phyloP scores from a whole-genome alignment of 2,329 filamentous ascomycete species.

The Trichophyton rubrum region DNA sequence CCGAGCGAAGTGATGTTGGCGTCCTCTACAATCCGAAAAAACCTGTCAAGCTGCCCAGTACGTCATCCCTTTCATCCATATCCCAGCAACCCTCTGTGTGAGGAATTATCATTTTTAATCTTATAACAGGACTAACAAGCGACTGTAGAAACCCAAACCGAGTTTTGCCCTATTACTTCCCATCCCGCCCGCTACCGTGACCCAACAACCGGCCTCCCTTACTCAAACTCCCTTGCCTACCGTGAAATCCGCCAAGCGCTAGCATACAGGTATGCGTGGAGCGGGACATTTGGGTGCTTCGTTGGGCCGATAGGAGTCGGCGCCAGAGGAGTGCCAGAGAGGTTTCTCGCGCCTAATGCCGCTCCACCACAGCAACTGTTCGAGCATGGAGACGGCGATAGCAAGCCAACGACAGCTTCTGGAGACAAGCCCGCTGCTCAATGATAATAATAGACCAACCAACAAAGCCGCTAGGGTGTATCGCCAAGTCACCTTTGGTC shows the following conservation, averaged over 20 bases:
- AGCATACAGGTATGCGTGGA: constrained; percentile 69
- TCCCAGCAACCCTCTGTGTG: background rate
- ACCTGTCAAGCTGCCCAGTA: constrained; percentile 37
- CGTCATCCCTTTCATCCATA: constrained; percentile 13
- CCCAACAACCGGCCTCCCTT: constrained; percentile 69
- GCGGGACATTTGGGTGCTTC: constrained; percentile 67
- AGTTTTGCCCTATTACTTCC: constrained; percentile 70
- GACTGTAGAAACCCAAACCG: constrained; percentile 31
- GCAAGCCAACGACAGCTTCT: background rate
- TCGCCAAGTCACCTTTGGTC: background rate
- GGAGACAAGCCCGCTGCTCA: background rate
- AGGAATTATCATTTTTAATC: background rate
- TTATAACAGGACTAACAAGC: background rate
- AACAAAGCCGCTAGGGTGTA: too few species aligned
- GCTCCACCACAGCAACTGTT: constrained; percentile 12
- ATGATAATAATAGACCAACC: background rate
- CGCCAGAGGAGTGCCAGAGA: constrained; percentile 66
- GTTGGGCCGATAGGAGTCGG: constrained; percentile 50
- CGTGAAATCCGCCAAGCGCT: constrained; percentile 61
- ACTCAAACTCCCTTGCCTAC: constrained; percentile 67
- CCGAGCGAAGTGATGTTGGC: constrained; percentile 40
- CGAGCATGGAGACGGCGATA: background rate
- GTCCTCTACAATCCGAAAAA: constrained; percentile 45
- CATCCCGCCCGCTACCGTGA: constrained; percentile 72
- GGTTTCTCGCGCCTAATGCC: constrained; percentile 44